These are phyloP conservation scores for Eurotiales sp. DNA, from an alignment of 2,329 filamentous ascomycete species.

Conservation along the genomic window DNA sequence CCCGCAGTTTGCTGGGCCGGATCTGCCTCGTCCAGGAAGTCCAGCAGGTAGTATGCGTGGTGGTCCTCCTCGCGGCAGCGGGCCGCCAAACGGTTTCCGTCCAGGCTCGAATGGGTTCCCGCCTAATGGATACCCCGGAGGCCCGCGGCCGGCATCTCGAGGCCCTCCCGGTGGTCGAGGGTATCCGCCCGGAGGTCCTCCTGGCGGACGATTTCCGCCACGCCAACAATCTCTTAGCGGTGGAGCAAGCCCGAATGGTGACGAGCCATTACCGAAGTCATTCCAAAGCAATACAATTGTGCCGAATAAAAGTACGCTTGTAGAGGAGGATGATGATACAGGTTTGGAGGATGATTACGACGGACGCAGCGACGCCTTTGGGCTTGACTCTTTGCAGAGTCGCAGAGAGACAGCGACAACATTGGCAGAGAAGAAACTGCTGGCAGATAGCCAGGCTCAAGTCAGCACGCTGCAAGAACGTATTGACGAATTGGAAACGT, in stretches of 20 bases:
- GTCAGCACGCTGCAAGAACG: conserved; percentile 71
- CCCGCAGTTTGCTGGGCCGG: conserved; percentile 69
- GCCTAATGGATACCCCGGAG: conserved; percentile 31
- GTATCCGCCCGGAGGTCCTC: conserved; percentile 35
- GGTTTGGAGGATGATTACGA: conserved; percentile 55
- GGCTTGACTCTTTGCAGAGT: conserved; percentile 50
- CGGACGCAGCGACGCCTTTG: conserved; percentile 62
- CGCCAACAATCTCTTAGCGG: conserved; percentile 40
- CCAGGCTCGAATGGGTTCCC: conserved; percentile 26
- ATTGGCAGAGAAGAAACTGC: conserved; percentile 62
- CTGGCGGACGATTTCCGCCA: conserved; percentile 36
- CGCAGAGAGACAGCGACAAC: conserved; percentile 49
- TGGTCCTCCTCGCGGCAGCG: conserved; percentile 48
- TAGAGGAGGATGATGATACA: conserved; percentile 85
- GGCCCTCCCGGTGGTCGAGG: conserved; percentile 34
- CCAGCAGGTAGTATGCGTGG: conserved; percentile 60
- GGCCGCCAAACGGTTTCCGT: conserved; percentile 50
- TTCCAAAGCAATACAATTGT: conserved; percentile 95
- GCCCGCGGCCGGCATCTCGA: conserved; percentile 41
- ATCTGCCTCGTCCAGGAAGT: conserved; percentile 66
- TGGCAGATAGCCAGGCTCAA: conserved; percentile 77
- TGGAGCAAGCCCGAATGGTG: conserved; percentile 52
- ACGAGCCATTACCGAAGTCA: conserved; percentile 77
- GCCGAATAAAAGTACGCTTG: conserved; percentile 95
- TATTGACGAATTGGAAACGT: conserved; percentile 66